Conservation (phyloP, 768 basidiomycete genomes). For the Candolleomyces aberdarensis region DNA sequence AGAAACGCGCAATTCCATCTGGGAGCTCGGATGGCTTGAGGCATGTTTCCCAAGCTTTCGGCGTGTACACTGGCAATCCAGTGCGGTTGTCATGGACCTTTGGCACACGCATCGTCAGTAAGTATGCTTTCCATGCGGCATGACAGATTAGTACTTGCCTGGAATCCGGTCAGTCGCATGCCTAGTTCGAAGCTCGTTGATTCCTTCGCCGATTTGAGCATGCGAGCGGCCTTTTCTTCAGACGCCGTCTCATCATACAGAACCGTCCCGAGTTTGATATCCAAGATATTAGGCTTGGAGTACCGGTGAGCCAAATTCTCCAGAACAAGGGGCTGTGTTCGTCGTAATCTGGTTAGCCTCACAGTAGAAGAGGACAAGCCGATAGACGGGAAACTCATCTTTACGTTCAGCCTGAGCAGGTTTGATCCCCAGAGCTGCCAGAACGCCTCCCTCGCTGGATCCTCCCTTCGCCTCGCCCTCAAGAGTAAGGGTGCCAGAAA, state of each 20-base stretch:
- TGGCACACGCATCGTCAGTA: background rate
- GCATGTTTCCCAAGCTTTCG: conserved; percentile 76
- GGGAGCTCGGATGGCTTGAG: conserved; percentile 67
- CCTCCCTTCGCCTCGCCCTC: conserved; percentile 52
- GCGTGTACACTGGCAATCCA: conserved; percentile 54
- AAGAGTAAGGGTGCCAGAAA: conserved; percentile 74
- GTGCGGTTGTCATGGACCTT: conserved; percentile 73
- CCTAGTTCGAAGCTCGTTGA: conserved; percentile 80
- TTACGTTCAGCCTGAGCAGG: conserved; percentile 31
- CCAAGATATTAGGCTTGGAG: conserved; percentile 79
- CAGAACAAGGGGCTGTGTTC: conserved; percentile 71
- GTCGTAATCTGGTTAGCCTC: conserved; percentile 5
- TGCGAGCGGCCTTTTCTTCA: conserved; percentile 73
- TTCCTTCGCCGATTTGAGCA: conserved; percentile 64
- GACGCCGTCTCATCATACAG: conserved; percentile 71
- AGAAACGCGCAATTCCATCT: conserved; percentile 76
- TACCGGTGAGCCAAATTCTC: conserved; percentile 80
- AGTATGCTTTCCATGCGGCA: too few relatives aligned
- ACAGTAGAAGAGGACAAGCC: conserved; percentile 8
- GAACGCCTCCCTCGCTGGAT: conserved; percentile 21
- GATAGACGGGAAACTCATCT: conserved; percentile 37
- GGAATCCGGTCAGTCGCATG: conserved; percentile 84
- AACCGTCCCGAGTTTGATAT: conserved; percentile 89
- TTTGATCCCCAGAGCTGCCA: conserved; percentile 16
- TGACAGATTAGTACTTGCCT: conserved; percentile 46